These are phyloP conservation scores for Arthrobotrys sinensis DNA, from an alignment of 2,329 filamentous ascomycete genomes.

Conservation along the genomic window DNA sequence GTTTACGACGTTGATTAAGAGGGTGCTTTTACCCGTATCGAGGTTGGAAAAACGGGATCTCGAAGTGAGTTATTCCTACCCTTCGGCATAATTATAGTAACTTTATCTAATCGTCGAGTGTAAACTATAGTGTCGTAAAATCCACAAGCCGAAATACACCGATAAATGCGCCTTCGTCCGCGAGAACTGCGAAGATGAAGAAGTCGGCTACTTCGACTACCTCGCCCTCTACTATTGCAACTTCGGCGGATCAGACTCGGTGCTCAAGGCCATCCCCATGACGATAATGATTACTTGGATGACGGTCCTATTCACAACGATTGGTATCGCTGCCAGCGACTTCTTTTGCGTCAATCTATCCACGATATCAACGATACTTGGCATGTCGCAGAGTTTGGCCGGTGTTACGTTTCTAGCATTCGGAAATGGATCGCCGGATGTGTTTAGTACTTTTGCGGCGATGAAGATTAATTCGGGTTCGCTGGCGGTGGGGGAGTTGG, in stretches of 20 bases:
- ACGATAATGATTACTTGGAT: conserved; percentile 84
- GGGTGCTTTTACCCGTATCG: conserved; percentile 25
- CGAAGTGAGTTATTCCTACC: conserved; percentile 42
- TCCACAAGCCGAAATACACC: conserved; percentile 75
- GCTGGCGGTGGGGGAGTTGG: conserved; percentile 93
- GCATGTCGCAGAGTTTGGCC: conserved; percentile 87
- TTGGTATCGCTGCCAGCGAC: conserved; percentile 96
- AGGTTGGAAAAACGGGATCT: conserved; percentile 59
- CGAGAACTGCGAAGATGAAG: conserved; percentile 86
- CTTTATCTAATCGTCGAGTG: not conserved
- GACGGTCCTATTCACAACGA: conserved; percentile 91
- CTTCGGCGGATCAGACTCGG: conserved; percentile 69
- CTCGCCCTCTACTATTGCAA: conserved; percentile 91
- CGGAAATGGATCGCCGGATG: conserved; percentile 96
- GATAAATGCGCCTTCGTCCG: conserved; percentile 91
- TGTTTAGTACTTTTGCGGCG: conserved; percentile 98
- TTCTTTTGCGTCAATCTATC: conserved; percentile 98
- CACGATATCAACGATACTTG: conserved; percentile 88
- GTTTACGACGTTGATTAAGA: conserved; percentile 41
- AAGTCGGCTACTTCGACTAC: conserved; percentile 91
- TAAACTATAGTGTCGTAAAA: conserved; percentile 77
- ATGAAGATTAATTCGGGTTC: conserved; percentile 98
- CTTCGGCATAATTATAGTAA: not conserved
- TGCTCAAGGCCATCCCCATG: conserved; percentile 83
- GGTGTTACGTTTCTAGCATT: conserved; percentile 97